Evolutionary conservation across 208 protist genomes (phyloP).

Genomic region (Strigomonas culicis): DNA sequence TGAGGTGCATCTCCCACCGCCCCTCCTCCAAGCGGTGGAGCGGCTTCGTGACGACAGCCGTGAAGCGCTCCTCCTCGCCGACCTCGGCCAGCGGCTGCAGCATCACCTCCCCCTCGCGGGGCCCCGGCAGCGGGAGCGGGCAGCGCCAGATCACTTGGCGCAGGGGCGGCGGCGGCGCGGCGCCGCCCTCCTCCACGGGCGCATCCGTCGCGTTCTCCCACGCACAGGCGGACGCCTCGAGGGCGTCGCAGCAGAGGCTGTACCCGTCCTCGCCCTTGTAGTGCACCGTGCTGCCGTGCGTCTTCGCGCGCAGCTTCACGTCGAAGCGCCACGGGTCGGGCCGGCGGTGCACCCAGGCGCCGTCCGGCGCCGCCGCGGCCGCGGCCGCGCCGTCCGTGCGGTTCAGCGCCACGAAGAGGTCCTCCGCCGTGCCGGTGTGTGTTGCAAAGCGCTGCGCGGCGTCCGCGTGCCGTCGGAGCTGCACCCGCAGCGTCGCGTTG

Average conservation of each 20-base stretch:
- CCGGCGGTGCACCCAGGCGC: background rate
- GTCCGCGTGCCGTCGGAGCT: conserved; percentile 14
- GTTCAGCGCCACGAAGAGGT: conserved; percentile 1
- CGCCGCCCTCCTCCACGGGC: conserved; percentile 17
- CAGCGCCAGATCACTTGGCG: conserved; percentile 1
- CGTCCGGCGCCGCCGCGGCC: background rate
- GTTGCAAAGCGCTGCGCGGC: background rate
- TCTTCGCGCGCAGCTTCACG: conserved; percentile 28
- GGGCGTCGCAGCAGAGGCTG: conserved; percentile 73
- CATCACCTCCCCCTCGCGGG: background rate
- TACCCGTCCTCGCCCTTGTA: conserved; percentile 84
- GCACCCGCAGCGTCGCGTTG: conserved; percentile 19
- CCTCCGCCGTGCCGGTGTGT: background rate
- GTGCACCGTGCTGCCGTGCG: conserved; percentile 26
- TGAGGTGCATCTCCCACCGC: conserved; percentile 46
- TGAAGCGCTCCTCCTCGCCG: background rate
- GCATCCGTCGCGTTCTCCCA: conserved; percentile 18
- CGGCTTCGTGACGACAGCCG: conserved; percentile 35
- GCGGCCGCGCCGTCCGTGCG: background rate
- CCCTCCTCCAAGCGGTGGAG: conserved; percentile 48
- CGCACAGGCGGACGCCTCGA: conserved; percentile 24
- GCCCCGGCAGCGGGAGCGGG: conserved; percentile 10
- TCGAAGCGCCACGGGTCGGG: conserved; percentile 53
- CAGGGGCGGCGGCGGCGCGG: conserved; percentile 9
- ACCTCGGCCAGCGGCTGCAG: background rate